Evolutionary conservation across 164 flowering plant genomes (phyloP).

Genomic region (Cinnamomum chago): DNA sequence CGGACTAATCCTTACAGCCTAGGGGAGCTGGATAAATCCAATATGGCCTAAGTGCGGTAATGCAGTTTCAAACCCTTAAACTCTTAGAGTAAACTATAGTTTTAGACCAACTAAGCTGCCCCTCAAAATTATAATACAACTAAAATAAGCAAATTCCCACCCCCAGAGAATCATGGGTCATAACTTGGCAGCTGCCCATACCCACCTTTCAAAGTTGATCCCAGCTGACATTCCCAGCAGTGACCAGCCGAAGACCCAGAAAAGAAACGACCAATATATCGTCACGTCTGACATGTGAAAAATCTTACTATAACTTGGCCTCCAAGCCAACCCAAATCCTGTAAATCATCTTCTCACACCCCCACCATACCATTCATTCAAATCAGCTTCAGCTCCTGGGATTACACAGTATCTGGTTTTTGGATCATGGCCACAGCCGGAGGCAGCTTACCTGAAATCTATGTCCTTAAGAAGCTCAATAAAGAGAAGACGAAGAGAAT

Average conservation of each 20-base stretch:
- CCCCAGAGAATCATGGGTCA: too few relatives aligned
- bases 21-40: too few relatives aligned
- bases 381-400: neutral
- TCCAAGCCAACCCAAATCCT: conserved; percentile 9
- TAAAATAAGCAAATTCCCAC: too few relatives aligned
- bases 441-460: conserved; percentile 18
- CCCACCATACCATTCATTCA: neutral
- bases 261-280: too few relatives aligned
- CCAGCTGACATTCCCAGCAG: too few relatives aligned
- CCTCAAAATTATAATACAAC: too few relatives aligned
- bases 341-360: neutral
- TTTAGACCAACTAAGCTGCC: fast-evolving
- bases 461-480: conserved; percentile 15
- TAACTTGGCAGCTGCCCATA: too few relatives aligned
- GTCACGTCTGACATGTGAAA: too few relatives aligned
- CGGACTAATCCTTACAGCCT: too few relatives aligned
- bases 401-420: neutral
- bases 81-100: fast-evolving
- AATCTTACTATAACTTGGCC: neutral
- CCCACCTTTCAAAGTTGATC: too few relatives aligned
- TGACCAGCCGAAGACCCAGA: too few relatives aligned
- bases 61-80: too few relatives aligned
- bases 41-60: fast-evolving
- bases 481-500: conserved; percentile 28
- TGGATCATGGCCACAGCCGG: conserved; percentile 9